Evolutionary conservation across 192 early-diverging fungal genomes (phyloP), one percentile per base, ranked within the genome.

Genomic region (Podila clonocystis): DNA sequence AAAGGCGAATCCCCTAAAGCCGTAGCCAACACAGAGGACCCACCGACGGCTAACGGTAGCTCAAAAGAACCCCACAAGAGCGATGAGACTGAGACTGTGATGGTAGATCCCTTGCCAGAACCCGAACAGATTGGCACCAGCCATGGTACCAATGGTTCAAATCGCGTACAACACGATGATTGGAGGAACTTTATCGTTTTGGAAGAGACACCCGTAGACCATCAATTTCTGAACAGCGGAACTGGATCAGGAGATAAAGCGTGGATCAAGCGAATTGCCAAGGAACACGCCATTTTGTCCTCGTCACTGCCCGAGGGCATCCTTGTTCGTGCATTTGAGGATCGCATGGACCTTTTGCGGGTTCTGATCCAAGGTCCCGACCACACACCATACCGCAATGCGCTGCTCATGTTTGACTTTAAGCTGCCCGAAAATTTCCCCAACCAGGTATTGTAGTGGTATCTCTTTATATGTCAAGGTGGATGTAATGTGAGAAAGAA

Each of bases 321-420:
- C 48, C 65, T 87, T n/a, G 89, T 91, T 9, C 82, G 87, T 20
- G 82, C 85, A 20, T 91, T 87, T 59, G 89, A 87, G 45, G 80
- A 86, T 41, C 72, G 89, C 3, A 72, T 91, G 71, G 89, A 91
- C 49, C 41, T 91, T 13, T 63, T 91, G n/a, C 62, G 89, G 5
- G 89, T 85, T 0, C 50, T 91, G 20, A 88, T 91, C 58, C 74
- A 87, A 41, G 89, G 89, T 5, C 89, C 89, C 7, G 76, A 75
- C 13, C 76, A 83, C n/a, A 91, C 89, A 19, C 89, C 89, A 1
- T 91, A 91, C 60, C 86, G 90, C 26, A 82, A 85, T 22, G 86
- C 84, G 4, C 60, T 89, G n/a, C 91, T 91, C 68, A 60, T 90
- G 31, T 91, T 91, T 77, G 89, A 91, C 60, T 83, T 91, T 52